These are phyloP conservation scores for Tremellales sp. DNA, from an alignment of 1,284 basidiomycete genomes.

Conservation along the genomic window DNA sequence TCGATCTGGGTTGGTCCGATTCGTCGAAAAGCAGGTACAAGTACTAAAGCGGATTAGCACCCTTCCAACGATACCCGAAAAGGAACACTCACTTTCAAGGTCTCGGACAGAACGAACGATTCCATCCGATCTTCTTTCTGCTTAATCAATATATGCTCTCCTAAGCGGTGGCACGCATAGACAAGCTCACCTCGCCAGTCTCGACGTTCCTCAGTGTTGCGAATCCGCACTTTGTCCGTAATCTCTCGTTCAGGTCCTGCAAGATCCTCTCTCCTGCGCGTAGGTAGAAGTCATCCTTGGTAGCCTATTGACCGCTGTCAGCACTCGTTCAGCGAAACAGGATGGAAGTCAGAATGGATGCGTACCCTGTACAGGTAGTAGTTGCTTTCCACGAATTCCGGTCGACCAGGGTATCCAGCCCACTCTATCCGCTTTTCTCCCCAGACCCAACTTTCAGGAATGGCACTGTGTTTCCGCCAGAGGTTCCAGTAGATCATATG, in stretches of 20 bases:
- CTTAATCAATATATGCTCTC: neutral
- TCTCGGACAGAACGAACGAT: slow-evolving; percentile 84
- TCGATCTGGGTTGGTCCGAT: slow-evolving; percentile 65
- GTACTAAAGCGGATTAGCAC: slow-evolving; percentile 58
- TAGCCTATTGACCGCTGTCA: slow-evolving; percentile 62
- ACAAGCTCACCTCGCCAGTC: slow-evolving; percentile 56
- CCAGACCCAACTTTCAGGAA: slow-evolving; percentile 87
- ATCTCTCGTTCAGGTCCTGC: slow-evolving; percentile 65
- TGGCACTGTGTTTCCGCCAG: slow-evolving; percentile 75
- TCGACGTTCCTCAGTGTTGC: slow-evolving; percentile 73
- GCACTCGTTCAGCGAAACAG: neutral
- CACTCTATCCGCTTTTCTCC: slow-evolving; percentile 67
- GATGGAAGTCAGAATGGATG: neutral
- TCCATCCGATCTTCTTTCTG: slow-evolving; percentile 84
- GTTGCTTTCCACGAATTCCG: slow-evolving; percentile 87
- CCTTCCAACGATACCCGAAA: neutral
- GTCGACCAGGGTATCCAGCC: slow-evolving; percentile 76
- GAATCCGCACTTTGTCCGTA: slow-evolving; percentile 79
- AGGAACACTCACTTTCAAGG: slow-evolving; percentile 63
- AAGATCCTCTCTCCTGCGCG: slow-evolving; percentile 81
- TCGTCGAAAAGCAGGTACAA: slow-evolving; percentile 84
- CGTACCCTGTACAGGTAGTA: slow-evolving; percentile 85
- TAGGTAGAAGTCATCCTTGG: slow-evolving; percentile 83
- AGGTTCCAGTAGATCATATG: slow-evolving; percentile 85
- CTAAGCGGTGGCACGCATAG: neutral